These are phyloP conservation scores for Asparagopsis taxiformis DNA, from an alignment of 31 red algal genomes.

Conservation along the genomic window DNA sequence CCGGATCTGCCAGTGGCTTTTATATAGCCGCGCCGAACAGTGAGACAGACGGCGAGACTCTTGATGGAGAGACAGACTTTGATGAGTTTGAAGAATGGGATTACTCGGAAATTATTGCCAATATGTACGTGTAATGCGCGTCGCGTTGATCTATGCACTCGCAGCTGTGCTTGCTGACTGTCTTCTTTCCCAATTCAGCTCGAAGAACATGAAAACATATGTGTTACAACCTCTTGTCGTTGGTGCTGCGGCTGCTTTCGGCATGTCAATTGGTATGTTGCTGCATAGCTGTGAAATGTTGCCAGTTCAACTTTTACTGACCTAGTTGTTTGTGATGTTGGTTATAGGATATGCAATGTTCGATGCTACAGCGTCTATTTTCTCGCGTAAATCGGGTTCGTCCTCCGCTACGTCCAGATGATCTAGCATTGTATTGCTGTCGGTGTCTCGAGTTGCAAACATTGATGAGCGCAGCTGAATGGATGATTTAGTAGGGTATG, in stretches of 20 bases:
- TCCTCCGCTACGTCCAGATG: not conserved
- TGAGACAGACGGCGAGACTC: conserved; percentile 73
- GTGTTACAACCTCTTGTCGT: conserved; percentile 77
- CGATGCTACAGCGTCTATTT: conserved; percentile 61
- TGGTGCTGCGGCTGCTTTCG: conserved; percentile 69
- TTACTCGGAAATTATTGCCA: conserved; percentile 53
- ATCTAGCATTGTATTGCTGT: too few species aligned
- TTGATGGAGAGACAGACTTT: conserved; percentile 68
- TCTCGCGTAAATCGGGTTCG: conserved; percentile 20
- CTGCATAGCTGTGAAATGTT: not conserved
- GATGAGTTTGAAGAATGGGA: conserved; percentile 79
- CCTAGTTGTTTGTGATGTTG: not conserved
- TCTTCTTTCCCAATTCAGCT: conserved; percentile 17
- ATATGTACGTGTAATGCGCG: conserved; percentile 38
- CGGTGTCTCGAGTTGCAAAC: too few species aligned
- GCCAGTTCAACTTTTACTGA: not conserved
- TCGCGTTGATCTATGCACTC: not conserved
- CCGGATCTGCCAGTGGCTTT: too few species aligned
- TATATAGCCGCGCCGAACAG: conserved; percentile 33
- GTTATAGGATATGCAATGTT: conserved; percentile 66
- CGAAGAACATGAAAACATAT: conserved; percentile 67
- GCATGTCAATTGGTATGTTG: conserved; percentile 69
- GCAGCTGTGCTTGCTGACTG: not conserved
- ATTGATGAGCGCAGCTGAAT: too few species aligned
- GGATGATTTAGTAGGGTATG: too few species aligned